phyloP scores from a whole-genome alignment of 1,284 basidiomycete genomes.

The Trichosporon asahii region DNA sequence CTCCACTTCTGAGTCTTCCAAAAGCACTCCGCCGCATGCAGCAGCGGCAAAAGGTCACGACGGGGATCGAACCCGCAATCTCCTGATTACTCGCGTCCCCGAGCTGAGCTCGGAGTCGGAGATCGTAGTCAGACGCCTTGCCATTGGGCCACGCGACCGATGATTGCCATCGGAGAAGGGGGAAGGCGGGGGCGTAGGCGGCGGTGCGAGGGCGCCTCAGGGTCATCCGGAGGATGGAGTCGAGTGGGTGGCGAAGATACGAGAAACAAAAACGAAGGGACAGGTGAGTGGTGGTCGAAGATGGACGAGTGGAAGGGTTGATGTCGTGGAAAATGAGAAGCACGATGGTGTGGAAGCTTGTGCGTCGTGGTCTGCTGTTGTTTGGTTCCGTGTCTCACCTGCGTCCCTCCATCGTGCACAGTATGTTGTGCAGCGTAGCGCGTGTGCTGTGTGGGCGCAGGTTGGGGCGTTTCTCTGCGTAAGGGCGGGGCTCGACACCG shows the following conservation, averaged over 20 bases:
- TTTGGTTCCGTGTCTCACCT: background rate
- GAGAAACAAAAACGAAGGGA: background rate
- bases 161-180: background rate
- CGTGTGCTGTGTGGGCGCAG: too few species aligned
- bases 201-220: background rate
- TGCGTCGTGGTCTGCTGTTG: too few species aligned
- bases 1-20: too few species aligned
- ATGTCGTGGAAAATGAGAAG: too few species aligned
- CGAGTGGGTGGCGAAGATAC: background rate
- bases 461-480: too few species aligned
- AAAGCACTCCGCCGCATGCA: background rate
- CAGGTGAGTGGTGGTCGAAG: background rate
- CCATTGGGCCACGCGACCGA: constrained; percentile 4
- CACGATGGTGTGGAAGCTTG: background rate
- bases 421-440: background rate
- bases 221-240: background rate
- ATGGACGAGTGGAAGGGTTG: too few species aligned
- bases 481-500: too few species aligned
- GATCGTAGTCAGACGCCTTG: constrained; percentile 3
- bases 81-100: background rate
- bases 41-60: background rate
- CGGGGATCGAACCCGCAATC: constrained; percentile 2
- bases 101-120: background rate
- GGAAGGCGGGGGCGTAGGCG: background rate
- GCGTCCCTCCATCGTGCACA: background rate